A percentile compares a stretch with the other conserved stretches of the same genome.
Evolutionary conservation across 805 yeast genomes (phyloP).

Genomic region (Jamesozyma gamospora): DNA sequence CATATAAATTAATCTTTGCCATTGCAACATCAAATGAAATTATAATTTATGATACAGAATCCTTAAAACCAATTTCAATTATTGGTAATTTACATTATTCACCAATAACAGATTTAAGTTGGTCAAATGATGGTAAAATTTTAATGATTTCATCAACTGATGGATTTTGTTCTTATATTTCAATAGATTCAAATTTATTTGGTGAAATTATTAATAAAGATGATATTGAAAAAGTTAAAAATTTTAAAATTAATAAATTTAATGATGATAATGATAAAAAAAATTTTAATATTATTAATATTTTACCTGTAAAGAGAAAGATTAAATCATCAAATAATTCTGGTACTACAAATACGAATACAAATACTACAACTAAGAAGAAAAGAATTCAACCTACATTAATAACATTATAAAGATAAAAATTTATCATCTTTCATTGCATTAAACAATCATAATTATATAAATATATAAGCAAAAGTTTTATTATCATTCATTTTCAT

Average conservation of each 20-base stretch:
- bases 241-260: not conserved
- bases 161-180: constrained; percentile 74
- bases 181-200: constrained; percentile 42
- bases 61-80: constrained; percentile 55
- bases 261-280: too few relatives aligned
- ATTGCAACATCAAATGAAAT: constrained; percentile 88
- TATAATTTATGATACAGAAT: constrained; percentile 70
- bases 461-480: not conserved
- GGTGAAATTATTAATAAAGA: constrained; percentile 36
- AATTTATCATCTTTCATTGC: not conserved
- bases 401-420: not conserved
- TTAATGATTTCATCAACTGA: constrained; percentile 78
- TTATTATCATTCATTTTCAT: not conserved
- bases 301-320: not conserved
- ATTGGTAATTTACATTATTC: constrained; percentile 80
- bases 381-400: constrained; percentile 19
- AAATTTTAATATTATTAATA: not conserved
- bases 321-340: constrained; percentile 11
- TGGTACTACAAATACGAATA: too few relatives aligned
- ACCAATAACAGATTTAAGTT: constrained; percentile 74
- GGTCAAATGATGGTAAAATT: constrained; percentile 69
- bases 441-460: not conserved
- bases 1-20: constrained; percentile 80
- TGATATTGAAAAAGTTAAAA: not conserved
- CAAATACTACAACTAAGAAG: constrained; percentile 4